Percentiles rank a stretch among this genome's conserved stretches.
These are phyloP conservation scores for Linnemannia hyalina DNA, from an alignment of 192 early-diverging fungal species.

Conservation along the genomic window DNA sequence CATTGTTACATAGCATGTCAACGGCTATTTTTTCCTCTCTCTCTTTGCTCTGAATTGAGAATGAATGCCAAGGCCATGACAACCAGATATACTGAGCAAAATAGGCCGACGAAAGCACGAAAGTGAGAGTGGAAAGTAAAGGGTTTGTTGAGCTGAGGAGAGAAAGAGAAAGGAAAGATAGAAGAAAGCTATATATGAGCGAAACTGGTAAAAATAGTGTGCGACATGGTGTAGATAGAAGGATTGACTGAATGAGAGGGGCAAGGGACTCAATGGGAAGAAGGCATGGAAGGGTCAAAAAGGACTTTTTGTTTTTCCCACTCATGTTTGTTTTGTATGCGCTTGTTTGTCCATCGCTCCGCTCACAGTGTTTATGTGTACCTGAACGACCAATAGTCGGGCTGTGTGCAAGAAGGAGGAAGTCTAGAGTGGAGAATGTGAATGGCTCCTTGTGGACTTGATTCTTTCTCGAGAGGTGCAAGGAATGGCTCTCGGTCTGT, in stretches of 20 bases:
- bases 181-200: slow-evolving; percentile 18
- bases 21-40: not conserved
- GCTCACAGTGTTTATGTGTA: not conserved
- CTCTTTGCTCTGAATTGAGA: too few species aligned
- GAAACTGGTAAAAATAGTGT: slow-evolving; percentile 2
- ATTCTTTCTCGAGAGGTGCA: not conserved
- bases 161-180: slow-evolving; percentile 6
- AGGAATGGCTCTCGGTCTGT: not conserved
- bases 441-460: not conserved
- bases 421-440: not conserved
- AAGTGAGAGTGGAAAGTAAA: not conserved
- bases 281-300: not conserved
- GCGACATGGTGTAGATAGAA: not conserved
- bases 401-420: not conserved
- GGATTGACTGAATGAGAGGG: not conserved
- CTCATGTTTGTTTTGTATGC: not conserved
- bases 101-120: too few species aligned
- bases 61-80: not conserved
- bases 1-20: not conserved
- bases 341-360: not conserved
- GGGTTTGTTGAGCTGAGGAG: not conserved
- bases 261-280: not conserved
- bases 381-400: not conserved
- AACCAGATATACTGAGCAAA: too few species aligned
- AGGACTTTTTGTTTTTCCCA: not conserved